phyloP scores from a whole-genome alignment of 2,329 filamentous ascomycete species.

The Aspergillus fumigatiaffinis region DNA sequence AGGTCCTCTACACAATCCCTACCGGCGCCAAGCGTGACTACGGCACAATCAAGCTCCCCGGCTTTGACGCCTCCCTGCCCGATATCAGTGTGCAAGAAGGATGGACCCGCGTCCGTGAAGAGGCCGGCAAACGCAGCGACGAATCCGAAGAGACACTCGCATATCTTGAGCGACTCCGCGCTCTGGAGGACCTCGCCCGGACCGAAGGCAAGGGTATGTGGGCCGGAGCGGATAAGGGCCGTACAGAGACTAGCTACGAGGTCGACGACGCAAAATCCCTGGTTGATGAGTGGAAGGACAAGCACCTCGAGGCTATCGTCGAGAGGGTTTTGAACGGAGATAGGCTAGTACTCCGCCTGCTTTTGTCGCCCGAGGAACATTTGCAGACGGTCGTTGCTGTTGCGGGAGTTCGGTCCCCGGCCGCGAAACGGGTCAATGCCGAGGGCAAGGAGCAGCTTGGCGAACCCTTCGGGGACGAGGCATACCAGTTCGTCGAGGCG shows the following conservation, averaged over 20 bases:
- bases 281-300: slow-evolving; percentile 77
- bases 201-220: slow-evolving; percentile 78
- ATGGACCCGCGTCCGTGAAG: slow-evolving; percentile 90
- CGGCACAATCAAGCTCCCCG: slow-evolving; percentile 69
- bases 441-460: slow-evolving; percentile 77
- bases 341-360: slow-evolving; percentile 76
- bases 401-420: slow-evolving; percentile 81
- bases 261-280: slow-evolving; percentile 71
- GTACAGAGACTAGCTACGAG: slow-evolving; percentile 77
- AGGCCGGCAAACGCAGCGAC: slow-evolving; percentile 80
- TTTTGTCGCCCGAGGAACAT: slow-evolving; percentile 79
- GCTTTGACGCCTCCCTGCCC: slow-evolving; percentile 68
- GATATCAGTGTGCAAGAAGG: slow-evolving; percentile 82
- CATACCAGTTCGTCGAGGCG: slow-evolving; percentile 79
- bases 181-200: slow-evolving; percentile 73
- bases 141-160: slow-evolving; percentile 70
- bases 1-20: slow-evolving; percentile 81
- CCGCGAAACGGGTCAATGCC: slow-evolving; percentile 80
- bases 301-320: slow-evolving; percentile 77
- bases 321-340: slow-evolving; percentile 91
- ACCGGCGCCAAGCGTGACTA: slow-evolving; percentile 78
- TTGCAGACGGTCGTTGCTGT: slow-evolving; percentile 83
- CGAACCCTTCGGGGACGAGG: slow-evolving; percentile 86
- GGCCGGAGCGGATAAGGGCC: slow-evolving; percentile 58
- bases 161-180: slow-evolving; percentile 72